Conservation (phyloP, 2,329 filamentous ascomycete species). For the Venturiaceae sp. region DNA sequence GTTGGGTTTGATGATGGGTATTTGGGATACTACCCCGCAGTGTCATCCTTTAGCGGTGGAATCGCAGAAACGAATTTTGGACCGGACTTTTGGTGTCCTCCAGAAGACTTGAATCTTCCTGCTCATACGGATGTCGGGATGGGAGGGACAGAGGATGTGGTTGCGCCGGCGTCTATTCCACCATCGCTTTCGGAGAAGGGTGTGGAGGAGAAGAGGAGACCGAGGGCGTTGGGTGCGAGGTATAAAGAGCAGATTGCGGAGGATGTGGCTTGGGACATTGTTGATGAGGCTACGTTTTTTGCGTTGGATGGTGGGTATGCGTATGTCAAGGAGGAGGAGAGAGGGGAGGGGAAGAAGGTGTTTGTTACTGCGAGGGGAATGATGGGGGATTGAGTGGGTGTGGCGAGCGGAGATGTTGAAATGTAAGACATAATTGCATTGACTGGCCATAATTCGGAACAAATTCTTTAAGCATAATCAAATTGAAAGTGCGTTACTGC, state of each 20-base stretch:
- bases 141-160: slow-evolving; percentile 29
- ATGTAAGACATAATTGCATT: no score
- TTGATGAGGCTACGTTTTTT: slow-evolving; percentile 92
- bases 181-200: not conserved
- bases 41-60: slow-evolving; percentile 86
- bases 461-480: no score
- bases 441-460: no score
- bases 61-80: slow-evolving; percentile 92
- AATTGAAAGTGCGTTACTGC: no score
- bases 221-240: slow-evolving; percentile 62
- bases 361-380: not conserved
- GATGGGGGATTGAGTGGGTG: not conserved
- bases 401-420: no score
- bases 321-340: slow-evolving; percentile 15
- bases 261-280: slow-evolving; percentile 83
- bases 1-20: slow-evolving; percentile 90
- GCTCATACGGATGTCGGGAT: slow-evolving; percentile 24
- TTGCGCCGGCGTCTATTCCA: slow-evolving; percentile 12
- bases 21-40: slow-evolving; percentile 89
- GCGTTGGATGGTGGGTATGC: slow-evolving; percentile 51
- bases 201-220: slow-evolving; percentile 3
- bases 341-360: not conserved
- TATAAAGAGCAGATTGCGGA: slow-evolving; percentile 92
- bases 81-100: slow-evolving; percentile 84
- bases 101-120: slow-evolving; percentile 41